Conservation (phyloP, 768 basidiomycete genomes). For the Gyrodon lividus region DNA sequence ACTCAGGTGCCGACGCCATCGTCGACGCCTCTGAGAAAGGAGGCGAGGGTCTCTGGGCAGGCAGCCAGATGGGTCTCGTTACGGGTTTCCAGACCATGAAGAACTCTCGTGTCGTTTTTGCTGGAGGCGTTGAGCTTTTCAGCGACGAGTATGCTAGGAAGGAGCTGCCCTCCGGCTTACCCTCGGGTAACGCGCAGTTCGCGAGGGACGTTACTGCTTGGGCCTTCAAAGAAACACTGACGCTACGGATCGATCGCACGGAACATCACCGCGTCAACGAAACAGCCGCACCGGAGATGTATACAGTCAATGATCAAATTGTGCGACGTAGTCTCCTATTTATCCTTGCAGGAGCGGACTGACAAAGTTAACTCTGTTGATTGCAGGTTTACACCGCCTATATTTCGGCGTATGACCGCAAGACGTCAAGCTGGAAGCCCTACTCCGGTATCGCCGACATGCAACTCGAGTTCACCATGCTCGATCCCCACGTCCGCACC, state of each 20-base stretch:
- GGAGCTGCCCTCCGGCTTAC: constrained; percentile 54
- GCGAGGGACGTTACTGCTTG: constrained; percentile 75
- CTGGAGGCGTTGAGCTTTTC: constrained; percentile 80
- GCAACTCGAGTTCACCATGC: constrained; percentile 97
- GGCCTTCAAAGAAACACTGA: constrained; percentile 87
- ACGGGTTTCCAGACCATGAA: constrained; percentile 85
- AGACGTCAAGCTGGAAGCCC: constrained; percentile 62
- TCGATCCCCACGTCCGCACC: constrained; percentile 93
- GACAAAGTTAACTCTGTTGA: constrained; percentile 4
- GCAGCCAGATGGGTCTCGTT: constrained; percentile 72
- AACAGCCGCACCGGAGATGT: constrained; percentile 61
- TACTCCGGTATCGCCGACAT: constrained; percentile 73
- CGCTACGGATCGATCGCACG: constrained; percentile 72
- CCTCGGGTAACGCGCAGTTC: constrained; percentile 76
- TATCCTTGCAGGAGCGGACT: not conserved
- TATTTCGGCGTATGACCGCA: constrained; percentile 66
- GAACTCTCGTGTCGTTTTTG: constrained; percentile 76
- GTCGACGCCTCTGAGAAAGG: constrained; percentile 72
- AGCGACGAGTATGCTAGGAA: constrained; percentile 72
- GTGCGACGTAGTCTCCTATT: constrained; percentile 43
- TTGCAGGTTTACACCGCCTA: constrained; percentile 69
- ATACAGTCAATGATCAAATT: constrained; percentile 84
- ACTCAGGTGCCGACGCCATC: constrained; percentile 57
- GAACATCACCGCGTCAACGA: constrained; percentile 72
- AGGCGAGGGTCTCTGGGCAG: constrained; percentile 83